Base-by-base conservation (phyloP, 768 basidiomycete species). In the Leccinellum luteum region DNA sequence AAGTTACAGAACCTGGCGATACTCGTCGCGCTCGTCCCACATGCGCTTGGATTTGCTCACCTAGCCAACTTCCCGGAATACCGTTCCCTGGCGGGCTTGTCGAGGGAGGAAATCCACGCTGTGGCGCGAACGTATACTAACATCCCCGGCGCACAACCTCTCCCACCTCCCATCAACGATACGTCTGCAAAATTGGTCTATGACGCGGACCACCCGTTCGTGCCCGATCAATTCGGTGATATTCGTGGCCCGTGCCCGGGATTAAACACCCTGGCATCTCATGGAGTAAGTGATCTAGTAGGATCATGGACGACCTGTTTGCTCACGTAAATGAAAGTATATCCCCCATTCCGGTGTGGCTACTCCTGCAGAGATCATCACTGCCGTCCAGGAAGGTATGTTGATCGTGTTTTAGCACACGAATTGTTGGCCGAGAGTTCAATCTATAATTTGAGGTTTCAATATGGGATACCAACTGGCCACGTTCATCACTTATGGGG, bases 201-300 rank as follows among this genome's bases (percentile, higher is more conserved):
- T 44, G 67, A 67, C 17, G 44, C n/a, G 0, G 52, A 15, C 10
- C 67, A 69, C n/a, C 65, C 67, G 23, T 69, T 50, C 35, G 7
- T 25, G 6, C 58, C 56, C 10, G 53, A 53, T 31, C 44, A 0
- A 34, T 59, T 64, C 10, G 59, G 64, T 19, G 67, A 69, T 19
- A 64, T 69, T 19, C 67, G 67, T 47, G 67, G 64, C 0, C 67
- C 66, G 12, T 69, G 60, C 19, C 65, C 67, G 1, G 66, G 62
- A 55, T 38, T 68, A 51, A 68, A 68, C 28, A 67, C 67, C 7
- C 52, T 68, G 10, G 65, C 67, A 28, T 61, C 62, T 67, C 67
- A 68, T 10, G 67, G 67, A 17, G 67, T 69, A 19, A 60, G 67
- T 49, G 10, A 50, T 35, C 25, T 28, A 3, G 4, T 28, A 31